Percentiles rank a stretch among this genome's conserved stretches.
These are phyloP conservation scores for Phyllostachys edulis DNA, from an alignment of 176 grass and related monocot species.

Conservation along the genomic window DNA sequence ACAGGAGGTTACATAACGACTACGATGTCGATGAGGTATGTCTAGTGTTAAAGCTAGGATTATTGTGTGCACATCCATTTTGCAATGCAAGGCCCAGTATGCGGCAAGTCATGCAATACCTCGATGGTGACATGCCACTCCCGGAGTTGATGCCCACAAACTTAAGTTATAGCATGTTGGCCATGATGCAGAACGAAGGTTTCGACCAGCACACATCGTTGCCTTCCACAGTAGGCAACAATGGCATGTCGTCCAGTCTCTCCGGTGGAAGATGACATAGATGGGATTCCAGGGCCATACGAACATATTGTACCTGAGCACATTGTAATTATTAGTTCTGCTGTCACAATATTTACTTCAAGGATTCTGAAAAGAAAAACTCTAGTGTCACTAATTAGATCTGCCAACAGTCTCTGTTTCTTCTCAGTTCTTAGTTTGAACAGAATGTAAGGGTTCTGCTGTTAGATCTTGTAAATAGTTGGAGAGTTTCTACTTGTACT, in stretches of 20 bases:
- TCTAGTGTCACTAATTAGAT: not conserved
- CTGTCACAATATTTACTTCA: not conserved
- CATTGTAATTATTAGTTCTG: not conserved
- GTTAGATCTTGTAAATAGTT: not conserved
- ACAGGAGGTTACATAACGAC: not conserved
- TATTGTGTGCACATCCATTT: conserved; percentile 13
- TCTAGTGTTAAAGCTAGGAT: conserved; percentile 7
- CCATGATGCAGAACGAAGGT: conserved; percentile 17
- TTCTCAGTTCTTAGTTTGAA: not conserved
- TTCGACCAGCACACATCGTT: conserved; percentile 24
- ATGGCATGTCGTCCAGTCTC: not conserved
- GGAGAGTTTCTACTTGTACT: not conserved
- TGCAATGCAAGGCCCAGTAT: conserved; percentile 4
- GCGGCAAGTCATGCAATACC: conserved; percentile 24
- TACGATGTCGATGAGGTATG: not conserved
- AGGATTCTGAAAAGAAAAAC: not conserved
- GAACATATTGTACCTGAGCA: not conserved
- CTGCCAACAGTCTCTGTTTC: not conserved
- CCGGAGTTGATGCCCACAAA: conserved; percentile 25
- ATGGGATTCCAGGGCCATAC: not conserved
- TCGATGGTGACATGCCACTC: not conserved
- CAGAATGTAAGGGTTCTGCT: not conserved
- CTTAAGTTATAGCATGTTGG: conserved; percentile 20
- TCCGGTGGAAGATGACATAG: conserved; percentile 24
- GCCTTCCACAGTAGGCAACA: not conserved